Evolutionary conservation across 257 asterid genomes (phyloP).

Genomic region (Hygrophila difformis): DNA sequence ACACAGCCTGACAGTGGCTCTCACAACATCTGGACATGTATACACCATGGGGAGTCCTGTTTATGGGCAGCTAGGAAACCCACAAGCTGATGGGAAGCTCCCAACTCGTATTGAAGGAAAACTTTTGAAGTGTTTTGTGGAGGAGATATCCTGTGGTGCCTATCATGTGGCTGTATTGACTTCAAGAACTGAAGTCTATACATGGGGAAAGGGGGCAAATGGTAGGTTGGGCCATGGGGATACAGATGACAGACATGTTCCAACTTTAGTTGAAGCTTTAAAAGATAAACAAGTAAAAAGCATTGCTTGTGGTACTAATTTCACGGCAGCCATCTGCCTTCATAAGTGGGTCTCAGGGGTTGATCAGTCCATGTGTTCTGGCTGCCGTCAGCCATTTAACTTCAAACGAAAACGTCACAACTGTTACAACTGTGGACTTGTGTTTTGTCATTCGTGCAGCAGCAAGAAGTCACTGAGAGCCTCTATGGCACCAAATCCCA

Average conservation of each 20-base stretch:
- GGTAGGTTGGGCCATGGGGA: slow-evolving; percentile 97
- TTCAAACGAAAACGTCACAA: slow-evolving; percentile 94
- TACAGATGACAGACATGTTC: slow-evolving; percentile 67
- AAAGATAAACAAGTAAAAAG: slow-evolving; percentile 94
- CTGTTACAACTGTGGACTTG: slow-evolving; percentile 94
- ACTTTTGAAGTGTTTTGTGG: slow-evolving; percentile 70
- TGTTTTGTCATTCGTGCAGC: slow-evolving; percentile 92
- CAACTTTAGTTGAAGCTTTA: slow-evolving; percentile 75
- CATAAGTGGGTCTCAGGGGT: slow-evolving; percentile 94
- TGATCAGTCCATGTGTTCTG: slow-evolving; percentile 95
- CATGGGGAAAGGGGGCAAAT: slow-evolving; percentile 95
- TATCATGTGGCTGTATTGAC: slow-evolving; percentile 87
- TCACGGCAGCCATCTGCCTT: slow-evolving; percentile 81
- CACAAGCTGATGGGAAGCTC: slow-evolving; percentile 78
- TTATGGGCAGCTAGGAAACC: slow-evolving; percentile 87
- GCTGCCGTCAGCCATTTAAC: slow-evolving; percentile 82
- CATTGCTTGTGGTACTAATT: slow-evolving; percentile 82
- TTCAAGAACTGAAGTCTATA: slow-evolving; percentile 83
- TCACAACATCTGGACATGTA: slow-evolving; percentile 82
- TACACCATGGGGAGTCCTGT: slow-evolving; percentile 91
- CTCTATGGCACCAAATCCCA: slow-evolving; percentile 94
- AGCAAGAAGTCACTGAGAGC: slow-evolving; percentile 84
- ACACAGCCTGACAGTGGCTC: slow-evolving; percentile 88
- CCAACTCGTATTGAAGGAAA: slow-evolving; percentile 85
- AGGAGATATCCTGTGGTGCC: slow-evolving; percentile 92